phyloP scores from a whole-genome alignment of 1,284 basidiomycete species.

The Irpex sp. region DNA sequence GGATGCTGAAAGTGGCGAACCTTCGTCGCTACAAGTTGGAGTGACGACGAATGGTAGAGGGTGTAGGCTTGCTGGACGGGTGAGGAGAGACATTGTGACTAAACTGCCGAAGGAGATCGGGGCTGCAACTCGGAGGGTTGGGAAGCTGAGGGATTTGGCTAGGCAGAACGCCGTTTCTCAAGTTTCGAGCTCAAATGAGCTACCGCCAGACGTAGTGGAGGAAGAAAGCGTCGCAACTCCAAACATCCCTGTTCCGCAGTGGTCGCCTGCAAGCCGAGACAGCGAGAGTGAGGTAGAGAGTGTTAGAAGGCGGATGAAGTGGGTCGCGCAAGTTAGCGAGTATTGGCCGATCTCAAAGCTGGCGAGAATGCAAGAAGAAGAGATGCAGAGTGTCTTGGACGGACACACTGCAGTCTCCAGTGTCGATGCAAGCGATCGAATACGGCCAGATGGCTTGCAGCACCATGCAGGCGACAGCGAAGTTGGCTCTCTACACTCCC shows the following conservation, averaged over 20 bases:
- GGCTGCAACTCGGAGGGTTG: conserved; percentile 75
- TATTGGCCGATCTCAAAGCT: conserved; percentile 88
- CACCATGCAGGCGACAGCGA: conserved; percentile 17
- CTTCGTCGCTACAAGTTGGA: conserved; percentile 77
- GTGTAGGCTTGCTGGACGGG: conserved; percentile 79
- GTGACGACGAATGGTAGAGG: conserved; percentile 93
- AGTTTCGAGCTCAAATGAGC: conserved; percentile 15
- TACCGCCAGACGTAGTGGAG: conserved; percentile 43
- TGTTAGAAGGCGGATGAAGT: conserved; percentile 70
- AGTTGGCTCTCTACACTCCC: conserved; percentile 24
- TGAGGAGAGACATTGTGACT: conserved; percentile 82
- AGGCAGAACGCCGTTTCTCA: conserved; percentile 34
- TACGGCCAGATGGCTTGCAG: conserved; percentile 6
- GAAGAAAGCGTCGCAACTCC: conserved; percentile 63
- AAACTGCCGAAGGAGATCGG: conserved; percentile 76
- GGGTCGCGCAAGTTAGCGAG: conserved; percentile 91
- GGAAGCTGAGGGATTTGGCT: conserved; percentile 64
- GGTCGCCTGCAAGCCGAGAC: conserved; percentile 21
- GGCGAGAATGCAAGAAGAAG: conserved; percentile 60
- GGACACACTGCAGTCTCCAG: conserved; percentile 30
- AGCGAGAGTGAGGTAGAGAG: conserved; percentile 50
- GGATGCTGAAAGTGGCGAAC: conserved; percentile 38
- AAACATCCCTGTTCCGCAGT: conserved; percentile 77
- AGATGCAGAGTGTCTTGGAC: conserved; percentile 66
- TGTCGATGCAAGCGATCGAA: background rate